Base-by-base conservation (phyloP, 2,329 filamentous ascomycete genomes). In the Elsinoe arachidis region DNA sequence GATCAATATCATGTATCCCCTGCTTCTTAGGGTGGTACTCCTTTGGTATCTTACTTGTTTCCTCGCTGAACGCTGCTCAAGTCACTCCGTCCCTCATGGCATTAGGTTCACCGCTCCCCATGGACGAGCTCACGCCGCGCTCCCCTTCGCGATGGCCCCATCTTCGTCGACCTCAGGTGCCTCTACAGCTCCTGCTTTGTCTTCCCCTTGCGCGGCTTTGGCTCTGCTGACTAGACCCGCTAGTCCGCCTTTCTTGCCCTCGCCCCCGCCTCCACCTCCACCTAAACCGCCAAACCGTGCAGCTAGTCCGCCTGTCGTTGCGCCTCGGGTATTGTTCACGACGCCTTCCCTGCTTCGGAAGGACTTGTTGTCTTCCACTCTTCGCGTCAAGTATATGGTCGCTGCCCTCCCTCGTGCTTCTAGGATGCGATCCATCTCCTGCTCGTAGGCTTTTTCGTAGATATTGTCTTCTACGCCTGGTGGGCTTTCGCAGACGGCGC, bases 361-460 rank as follows among this genome's bases (percentile, higher is more conserved):
- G 21, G 69, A 68, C 55, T 72, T 71, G 7, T 69, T 67, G 55
- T 75, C 72, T 57, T 79, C 76, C 23, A 79, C 76, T 33, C 76
- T 70, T 11, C 76, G 69, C 0, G 73, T 78, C 11, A 79, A 70
- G 59, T 85, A 87, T 14, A 88, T 76, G 15, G 78, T 84, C 1
- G 83, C 76, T 34, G 69, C 66, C 23, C 72, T 69, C 58, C 76
- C 73, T 63, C 75, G 66, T 61, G 73, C 67, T 61, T 74, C 70
- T 30, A 80, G 72, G 65, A 96, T 92, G 14, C 85, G 80, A 59
- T 86, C 80, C 26, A 93, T 81, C 72, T 96, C 89, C 60, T 87
- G 82, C 66, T 88, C 83, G 68, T 95, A 96, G 0, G 92, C 92
- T 0, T 81, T 83, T 69, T 95, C 89, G 69, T 96, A 96, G 58